Conservation (phyloP, 2,329 filamentous ascomycete species). For the Fusarium burgessii region DNA sequence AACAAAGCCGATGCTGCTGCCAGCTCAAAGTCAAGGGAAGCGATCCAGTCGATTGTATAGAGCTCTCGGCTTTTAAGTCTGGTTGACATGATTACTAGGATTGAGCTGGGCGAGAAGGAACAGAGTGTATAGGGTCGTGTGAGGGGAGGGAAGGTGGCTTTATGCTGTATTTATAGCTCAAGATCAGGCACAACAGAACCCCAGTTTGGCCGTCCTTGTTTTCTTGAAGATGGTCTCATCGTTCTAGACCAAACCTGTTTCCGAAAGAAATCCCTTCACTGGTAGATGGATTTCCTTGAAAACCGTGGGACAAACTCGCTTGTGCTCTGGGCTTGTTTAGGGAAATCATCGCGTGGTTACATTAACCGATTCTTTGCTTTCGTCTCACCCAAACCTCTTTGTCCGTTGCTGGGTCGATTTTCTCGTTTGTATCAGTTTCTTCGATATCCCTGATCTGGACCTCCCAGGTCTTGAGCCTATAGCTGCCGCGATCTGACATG, state of each 20-base stretch:
- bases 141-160: too few species aligned
- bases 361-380: conserved; percentile 27
- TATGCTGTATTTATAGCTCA: neutral
- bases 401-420: neutral
- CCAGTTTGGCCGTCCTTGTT: neutral
- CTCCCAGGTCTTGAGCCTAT: conserved; percentile 73
- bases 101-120: rapidly evolving
- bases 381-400: conserved; percentile 59
- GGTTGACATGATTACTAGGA: rapidly evolving
- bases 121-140: neutral
- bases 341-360: neutral
- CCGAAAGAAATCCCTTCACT: too few species aligned
- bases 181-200: too few species aligned
- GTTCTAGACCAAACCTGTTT: neutral
- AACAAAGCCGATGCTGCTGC: conserved; percentile 44
- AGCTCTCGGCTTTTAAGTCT: neutral
- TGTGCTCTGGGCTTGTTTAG: neutral
- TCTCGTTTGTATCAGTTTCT: neutral
- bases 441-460: conserved; percentile 62
- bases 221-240: too few species aligned
- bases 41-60: conserved; percentile 45
- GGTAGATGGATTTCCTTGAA: too few species aligned
- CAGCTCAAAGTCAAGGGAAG: conserved; percentile 39
- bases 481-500: conserved; percentile 69
- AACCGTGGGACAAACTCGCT: too few species aligned